These are phyloP conservation scores for Boletus insuetus DNA, from an alignment of 768 basidiomycete genomes.

Conservation along the genomic window DNA sequence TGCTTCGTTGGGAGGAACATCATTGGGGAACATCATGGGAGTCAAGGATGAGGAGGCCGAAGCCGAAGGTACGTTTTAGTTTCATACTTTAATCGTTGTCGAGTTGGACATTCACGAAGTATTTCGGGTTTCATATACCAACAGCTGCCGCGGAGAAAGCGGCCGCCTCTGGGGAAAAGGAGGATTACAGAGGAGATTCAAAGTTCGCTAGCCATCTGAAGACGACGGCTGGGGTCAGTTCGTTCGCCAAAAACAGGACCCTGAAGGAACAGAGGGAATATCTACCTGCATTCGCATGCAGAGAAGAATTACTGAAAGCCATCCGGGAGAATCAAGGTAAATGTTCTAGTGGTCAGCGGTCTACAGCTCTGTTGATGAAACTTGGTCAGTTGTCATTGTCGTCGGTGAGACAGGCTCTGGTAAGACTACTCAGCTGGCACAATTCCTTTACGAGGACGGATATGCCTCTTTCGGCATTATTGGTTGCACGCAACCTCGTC, in stretches of 20 bases:
- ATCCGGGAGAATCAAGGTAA: slow-evolving; percentile 94
- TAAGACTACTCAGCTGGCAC: slow-evolving; percentile 94
- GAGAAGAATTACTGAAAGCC: slow-evolving; percentile 85
- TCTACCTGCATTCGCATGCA: slow-evolving; percentile 94
- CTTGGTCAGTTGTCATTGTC: slow-evolving; percentile 74
- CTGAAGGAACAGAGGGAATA: slow-evolving; percentile 96
- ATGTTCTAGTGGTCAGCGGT: background rate
- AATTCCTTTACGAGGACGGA: slow-evolving; percentile 96
- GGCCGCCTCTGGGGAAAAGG: slow-evolving; percentile 50
- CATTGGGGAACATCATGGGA: slow-evolving; percentile 97
- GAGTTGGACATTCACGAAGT: slow-evolving; percentile 82
- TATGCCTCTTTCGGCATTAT: slow-evolving; percentile 88
- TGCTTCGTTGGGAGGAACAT: slow-evolving; percentile 86
- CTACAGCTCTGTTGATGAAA: background rate
- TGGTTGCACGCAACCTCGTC: slow-evolving; percentile 96
- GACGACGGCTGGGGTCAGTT: slow-evolving; percentile 68
- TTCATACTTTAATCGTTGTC: slow-evolving; percentile 31
- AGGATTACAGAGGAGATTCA: slow-evolving; percentile 88
- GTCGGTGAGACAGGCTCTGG: slow-evolving; percentile 99
- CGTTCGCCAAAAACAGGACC: slow-evolving; percentile 77
- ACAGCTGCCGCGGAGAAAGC: slow-evolving; percentile 54
- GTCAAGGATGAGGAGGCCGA: slow-evolving; percentile 93
- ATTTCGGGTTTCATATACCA: slow-evolving; percentile 32
- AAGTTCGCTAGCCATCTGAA: slow-evolving; percentile 97
- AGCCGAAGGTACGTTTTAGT: slow-evolving; percentile 70